Conservation (phyloP, 345 rosid genomes). For the Melastoma malabathricum region DNA sequence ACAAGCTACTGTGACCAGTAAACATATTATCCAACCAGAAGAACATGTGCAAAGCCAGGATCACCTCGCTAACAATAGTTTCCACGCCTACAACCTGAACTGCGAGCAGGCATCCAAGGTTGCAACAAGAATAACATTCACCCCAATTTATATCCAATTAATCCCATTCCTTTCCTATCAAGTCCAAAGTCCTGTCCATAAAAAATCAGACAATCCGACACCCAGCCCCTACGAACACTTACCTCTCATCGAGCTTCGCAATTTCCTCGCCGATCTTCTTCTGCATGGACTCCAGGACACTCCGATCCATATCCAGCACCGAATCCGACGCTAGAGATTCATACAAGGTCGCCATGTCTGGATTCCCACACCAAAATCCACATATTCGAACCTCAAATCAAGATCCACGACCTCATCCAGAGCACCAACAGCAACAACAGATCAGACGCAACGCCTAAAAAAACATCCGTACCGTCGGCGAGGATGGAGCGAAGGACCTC, state of each 20-base stretch:
- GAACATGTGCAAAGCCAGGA: too few species aligned
- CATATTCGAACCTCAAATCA: not conserved
- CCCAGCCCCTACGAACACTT: slow-evolving; percentile 11
- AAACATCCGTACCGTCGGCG: slow-evolving; percentile 36
- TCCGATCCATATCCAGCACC: slow-evolving; percentile 58
- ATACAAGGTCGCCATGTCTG: slow-evolving; percentile 80
- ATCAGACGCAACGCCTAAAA: not conserved
- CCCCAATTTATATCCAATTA: too few species aligned
- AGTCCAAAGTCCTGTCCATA: not conserved
- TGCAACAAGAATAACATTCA: too few species aligned
- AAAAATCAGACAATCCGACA: not conserved
- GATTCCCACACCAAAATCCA: not conserved
- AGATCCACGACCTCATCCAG: not conserved
- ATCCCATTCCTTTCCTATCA: not conserved
- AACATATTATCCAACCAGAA: too few species aligned
- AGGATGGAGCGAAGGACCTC: slow-evolving; percentile 66
- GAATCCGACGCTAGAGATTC: slow-evolving; percentile 66
- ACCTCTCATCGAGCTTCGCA: slow-evolving; percentile 88
- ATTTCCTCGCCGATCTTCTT: slow-evolving; percentile 60
- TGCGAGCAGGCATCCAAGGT: too few species aligned
- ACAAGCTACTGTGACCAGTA: too few species aligned
- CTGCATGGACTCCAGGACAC: slow-evolving; percentile 53
- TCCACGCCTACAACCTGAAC: too few species aligned
- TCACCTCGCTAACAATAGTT: too few species aligned
- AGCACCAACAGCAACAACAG: not conserved